phyloP scores from a whole-genome alignment of 108 stramenopile genomes.

The Stephanodiscus minutulus region DNA sequence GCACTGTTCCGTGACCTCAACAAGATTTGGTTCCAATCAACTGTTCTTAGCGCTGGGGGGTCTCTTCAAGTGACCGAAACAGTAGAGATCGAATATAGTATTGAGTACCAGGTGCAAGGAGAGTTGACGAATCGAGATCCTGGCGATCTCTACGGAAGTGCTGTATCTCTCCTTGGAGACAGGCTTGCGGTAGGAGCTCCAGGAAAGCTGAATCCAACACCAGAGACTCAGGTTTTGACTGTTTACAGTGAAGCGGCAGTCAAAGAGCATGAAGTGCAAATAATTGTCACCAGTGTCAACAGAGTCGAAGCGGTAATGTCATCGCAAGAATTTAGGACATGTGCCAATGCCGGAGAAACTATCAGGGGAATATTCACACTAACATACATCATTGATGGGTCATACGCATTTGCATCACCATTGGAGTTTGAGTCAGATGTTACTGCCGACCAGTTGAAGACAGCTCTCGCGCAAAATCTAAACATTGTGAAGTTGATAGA shows the following conservation, averaged over 20 bases:
- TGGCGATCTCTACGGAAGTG: constrained; percentile 44
- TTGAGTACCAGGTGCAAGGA: constrained; percentile 63
- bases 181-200: constrained; percentile 57
- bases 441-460: constrained; percentile 48
- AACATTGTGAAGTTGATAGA: constrained; percentile 50
- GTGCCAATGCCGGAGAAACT: constrained; percentile 47
- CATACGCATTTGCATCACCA: constrained; percentile 32
- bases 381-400: constrained; percentile 20
- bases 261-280: constrained; percentile 44
- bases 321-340: constrained; percentile 58
- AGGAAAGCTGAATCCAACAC: constrained; percentile 43
- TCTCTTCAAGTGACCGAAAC: constrained; percentile 19
- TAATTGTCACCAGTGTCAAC: constrained; percentile 48
- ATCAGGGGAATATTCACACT: constrained; percentile 56
- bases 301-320: constrained; percentile 38
- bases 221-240: constrained; percentile 63
- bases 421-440: constrained; percentile 41
- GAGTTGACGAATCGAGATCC: constrained; percentile 43
- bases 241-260: constrained; percentile 42
- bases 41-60: constrained; percentile 7
- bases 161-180: constrained; percentile 29
- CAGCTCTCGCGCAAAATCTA: constrained; percentile 45
- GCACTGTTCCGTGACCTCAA: constrained; percentile 57
- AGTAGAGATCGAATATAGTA: constrained; percentile 33
- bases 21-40: constrained; percentile 53